A percentile compares a stretch with the other conserved stretches of the same genome.
These are phyloP conservation scores for Ophiostoma pallidulum DNA, from an alignment of 2,329 filamentous ascomycete genomes.

Conservation along the genomic window DNA sequence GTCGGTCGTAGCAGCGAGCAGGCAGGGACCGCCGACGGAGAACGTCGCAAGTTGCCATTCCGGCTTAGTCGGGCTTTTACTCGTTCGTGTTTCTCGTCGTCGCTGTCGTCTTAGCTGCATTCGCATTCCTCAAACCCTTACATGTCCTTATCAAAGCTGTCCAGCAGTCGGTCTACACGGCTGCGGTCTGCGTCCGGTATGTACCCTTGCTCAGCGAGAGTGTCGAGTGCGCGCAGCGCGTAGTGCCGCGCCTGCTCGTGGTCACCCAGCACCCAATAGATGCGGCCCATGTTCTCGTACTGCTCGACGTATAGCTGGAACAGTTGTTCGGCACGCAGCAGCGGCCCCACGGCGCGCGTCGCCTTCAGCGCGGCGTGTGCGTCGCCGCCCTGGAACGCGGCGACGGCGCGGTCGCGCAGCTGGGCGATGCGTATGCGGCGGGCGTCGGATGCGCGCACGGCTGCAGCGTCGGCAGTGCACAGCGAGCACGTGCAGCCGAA, in stretches of 20 bases:
- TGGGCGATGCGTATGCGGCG: conserved; percentile 22
- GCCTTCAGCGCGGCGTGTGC: conserved; percentile 22
- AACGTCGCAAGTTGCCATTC: no score
- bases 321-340: conserved; percentile 24
- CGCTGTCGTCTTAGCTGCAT: no score
- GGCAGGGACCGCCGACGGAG: no score
- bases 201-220: conserved; percentile 24
- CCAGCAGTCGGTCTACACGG: not conserved
- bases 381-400: conserved; percentile 21
- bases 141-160: not conserved
- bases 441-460: conserved; percentile 23
- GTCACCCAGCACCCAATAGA: conserved; percentile 25
- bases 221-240: conserved; percentile 22
- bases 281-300: conserved; percentile 26
- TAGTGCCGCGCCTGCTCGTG: conserved; percentile 21
- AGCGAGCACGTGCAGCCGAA: conserved; percentile 27
- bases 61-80: no score
- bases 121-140: not conserved
- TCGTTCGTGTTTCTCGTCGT: no score
- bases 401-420: conserved; percentile 20
- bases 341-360: conserved; percentile 21
- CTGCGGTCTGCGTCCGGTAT: conserved; percentile 10
- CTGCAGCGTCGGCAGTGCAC: conserved; percentile 20
- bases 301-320: conserved; percentile 25
- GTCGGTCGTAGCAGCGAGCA: no score